Percentiles rank a stretch among this genome's conserved stretches.
Evolutionary conservation across 192 early-diverging fungal genomes (phyloP).

Genomic region (Coemansia sp.): DNA sequence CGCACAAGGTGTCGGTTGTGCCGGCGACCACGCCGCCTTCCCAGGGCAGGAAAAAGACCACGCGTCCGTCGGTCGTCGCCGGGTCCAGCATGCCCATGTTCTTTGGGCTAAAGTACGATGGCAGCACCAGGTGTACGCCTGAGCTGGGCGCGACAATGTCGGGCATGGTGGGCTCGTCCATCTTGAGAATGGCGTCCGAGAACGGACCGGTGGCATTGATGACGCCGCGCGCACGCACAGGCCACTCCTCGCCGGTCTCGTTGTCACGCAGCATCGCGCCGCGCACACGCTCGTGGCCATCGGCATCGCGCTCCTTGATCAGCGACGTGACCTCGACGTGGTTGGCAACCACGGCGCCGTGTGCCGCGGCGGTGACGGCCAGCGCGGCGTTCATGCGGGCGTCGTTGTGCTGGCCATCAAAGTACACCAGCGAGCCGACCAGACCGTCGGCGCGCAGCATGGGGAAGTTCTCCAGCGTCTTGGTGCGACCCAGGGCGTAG

Average conservation of each 20-base stretch:
- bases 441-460: slow-evolving; percentile 87
- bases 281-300: slow-evolving; percentile 60
- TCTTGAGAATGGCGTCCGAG: slow-evolving; percentile 81
- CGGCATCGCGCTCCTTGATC: slow-evolving; percentile 59
- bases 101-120: slow-evolving; percentile 90
- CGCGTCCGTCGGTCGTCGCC: slow-evolving; percentile 87
- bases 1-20: slow-evolving; percentile 90
- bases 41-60: slow-evolving; percentile 98
- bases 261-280: slow-evolving; percentile 82
- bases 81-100: slow-evolving; percentile 97
- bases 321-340: slow-evolving; percentile 85
- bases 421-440: slow-evolving; percentile 94
- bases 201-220: slow-evolving; percentile 86
- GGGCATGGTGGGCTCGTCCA: slow-evolving; percentile 72
- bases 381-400: slow-evolving; percentile 95
- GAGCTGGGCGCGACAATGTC: slow-evolving; percentile 92
- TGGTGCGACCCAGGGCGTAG: slow-evolving; percentile 80
- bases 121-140: slow-evolving; percentile 92
- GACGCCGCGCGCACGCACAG: slow-evolving; percentile 84
- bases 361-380: slow-evolving; percentile 81
- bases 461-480: slow-evolving; percentile 92
- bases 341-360: slow-evolving; percentile 91
- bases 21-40: slow-evolving; percentile 94
- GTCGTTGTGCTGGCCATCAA: slow-evolving; percentile 98
- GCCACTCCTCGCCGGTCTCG: slow-evolving; percentile 83